Conservation (phyloP, 2,329 filamentous ascomycete genomes). For the Bipolaris gigantea region DNA sequence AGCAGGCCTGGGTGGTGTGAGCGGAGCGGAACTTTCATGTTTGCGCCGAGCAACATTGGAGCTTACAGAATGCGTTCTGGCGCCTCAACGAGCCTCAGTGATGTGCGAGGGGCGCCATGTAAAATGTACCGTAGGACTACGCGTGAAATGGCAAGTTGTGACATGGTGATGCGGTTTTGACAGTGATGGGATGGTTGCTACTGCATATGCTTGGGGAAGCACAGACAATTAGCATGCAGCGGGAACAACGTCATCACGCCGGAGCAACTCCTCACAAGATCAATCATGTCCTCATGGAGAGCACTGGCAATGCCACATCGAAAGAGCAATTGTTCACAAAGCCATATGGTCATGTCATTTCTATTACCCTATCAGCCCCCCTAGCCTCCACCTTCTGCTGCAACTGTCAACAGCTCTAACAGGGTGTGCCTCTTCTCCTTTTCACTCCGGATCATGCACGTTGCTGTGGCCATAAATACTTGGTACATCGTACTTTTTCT, state of each 20-base stretch:
- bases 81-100: conserved; percentile 27
- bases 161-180: conserved; percentile 23
- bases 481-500: conserved; percentile 32
- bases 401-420: conserved; percentile 9
- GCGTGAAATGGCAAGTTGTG: conserved; percentile 29
- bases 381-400: conserved; percentile 15
- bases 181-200: conserved; percentile 3
- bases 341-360: no score
- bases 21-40: not conserved
- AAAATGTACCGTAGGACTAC: conserved; percentile 24
- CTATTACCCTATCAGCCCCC: not conserved
- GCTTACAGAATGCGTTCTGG: conserved; percentile 33
- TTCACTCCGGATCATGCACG: conserved; percentile 40
- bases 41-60: conserved; percentile 1
- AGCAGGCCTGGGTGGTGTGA: conserved; percentile 16
- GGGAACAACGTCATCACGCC: conserved; percentile 9
- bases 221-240: conserved; percentile 8
- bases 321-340: not conserved
- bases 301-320: not conserved
- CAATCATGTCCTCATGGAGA: not conserved
- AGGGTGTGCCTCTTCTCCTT: conserved; percentile 39
- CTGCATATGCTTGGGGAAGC: conserved; percentile 1
- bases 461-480: conserved; percentile 36
- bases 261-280: not conserved
- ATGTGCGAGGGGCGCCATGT: conserved; percentile 11